Evolutionary conservation across 2,329 filamentous ascomycete genomes (phyloP).

Genomic region (Ceratocystis diversiconidia): DNA sequence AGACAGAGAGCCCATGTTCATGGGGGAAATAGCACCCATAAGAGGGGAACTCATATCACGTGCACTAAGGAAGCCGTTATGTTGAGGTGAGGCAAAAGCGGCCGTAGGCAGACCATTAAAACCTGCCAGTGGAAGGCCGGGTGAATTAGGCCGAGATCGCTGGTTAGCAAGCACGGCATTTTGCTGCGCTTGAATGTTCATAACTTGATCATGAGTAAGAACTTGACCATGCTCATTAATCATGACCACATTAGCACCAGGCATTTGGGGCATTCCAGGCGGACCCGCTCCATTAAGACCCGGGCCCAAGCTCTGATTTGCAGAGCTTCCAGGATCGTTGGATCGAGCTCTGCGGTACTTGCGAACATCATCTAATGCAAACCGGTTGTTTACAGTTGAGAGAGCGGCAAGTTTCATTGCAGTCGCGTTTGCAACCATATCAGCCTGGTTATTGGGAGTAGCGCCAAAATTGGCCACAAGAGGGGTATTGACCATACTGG

Average conservation of each 20-base stretch:
- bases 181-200: conserved; percentile 61
- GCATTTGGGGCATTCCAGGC: conserved; percentile 42
- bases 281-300: conserved; percentile 28
- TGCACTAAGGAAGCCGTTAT: conserved; percentile 84
- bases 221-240: conserved; percentile 88
- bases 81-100: conserved; percentile 74
- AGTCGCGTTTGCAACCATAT: conserved; percentile 97
- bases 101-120: conserved; percentile 33
- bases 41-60: conserved; percentile 67
- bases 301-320: conserved; percentile 30
- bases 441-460: conserved; percentile 53
- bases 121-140: conserved; percentile 56
- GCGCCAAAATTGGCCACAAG: conserved; percentile 73
- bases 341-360: conserved; percentile 89
- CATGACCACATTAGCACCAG: conserved; percentile 73
- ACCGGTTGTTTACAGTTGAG: conserved; percentile 95
- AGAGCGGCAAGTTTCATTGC: conserved; percentile 97
- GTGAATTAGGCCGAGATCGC: conserved; percentile 78
- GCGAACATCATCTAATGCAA: conserved; percentile 88
- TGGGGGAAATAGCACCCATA: conserved; percentile 51
- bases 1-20: conserved; percentile 60
- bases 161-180: conserved; percentile 46
- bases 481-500: conserved; percentile 94
- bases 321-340: conserved; percentile 49
- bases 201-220: conserved; percentile 69